phyloP scores from a whole-genome alignment of 2,329 filamentous ascomycete genomes.

The Paecilomyces formosus region DNA sequence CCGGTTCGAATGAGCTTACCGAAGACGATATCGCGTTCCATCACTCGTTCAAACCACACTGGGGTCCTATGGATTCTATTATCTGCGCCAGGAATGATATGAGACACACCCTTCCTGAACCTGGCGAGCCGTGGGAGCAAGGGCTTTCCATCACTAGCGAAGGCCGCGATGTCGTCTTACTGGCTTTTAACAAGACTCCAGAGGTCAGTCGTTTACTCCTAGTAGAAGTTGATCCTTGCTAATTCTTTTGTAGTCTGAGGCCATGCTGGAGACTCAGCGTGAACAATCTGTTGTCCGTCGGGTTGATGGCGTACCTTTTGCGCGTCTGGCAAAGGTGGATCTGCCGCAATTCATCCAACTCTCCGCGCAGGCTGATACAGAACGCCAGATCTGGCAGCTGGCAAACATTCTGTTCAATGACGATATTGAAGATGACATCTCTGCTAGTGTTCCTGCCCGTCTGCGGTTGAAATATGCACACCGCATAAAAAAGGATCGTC shows the following conservation, averaged over 20 bases:
- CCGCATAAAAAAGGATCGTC: conserved; percentile 42
- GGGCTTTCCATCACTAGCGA: conserved; percentile 40
- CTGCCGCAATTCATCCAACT: conserved; percentile 25
- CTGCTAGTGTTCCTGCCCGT: conserved; percentile 31
- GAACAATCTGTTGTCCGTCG: conserved; percentile 38
- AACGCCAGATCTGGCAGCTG: conserved; percentile 67
- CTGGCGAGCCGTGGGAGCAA: conserved; percentile 43
- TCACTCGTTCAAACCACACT: conserved; percentile 67
- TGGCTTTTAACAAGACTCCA: conserved; percentile 15
- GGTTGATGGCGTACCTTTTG: conserved; percentile 54
- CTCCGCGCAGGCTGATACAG: conserved; percentile 22
- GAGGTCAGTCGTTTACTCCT: conserved; percentile 10
- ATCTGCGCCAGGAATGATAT: conserved; percentile 51
- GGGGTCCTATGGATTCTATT: conserved; percentile 67
- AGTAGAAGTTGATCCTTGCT: conserved; percentile 2
- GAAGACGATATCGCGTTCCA: conserved; percentile 62
- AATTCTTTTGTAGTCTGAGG: conserved; percentile 12
- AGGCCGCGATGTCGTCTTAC: conserved; percentile 22
- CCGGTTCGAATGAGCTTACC: conserved; percentile 55
- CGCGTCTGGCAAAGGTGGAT: conserved; percentile 24
- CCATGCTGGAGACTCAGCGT: conserved; percentile 27
- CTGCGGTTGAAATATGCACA: conserved; percentile 32
- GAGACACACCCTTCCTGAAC: conserved; percentile 10
- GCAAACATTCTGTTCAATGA: conserved; percentile 81
- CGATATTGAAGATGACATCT: conserved; percentile 41